Evolutionary conservation across 1,284 basidiomycete genomes (phyloP).

Genomic region (Cutaneotrichosporon arboriforme): DNA sequence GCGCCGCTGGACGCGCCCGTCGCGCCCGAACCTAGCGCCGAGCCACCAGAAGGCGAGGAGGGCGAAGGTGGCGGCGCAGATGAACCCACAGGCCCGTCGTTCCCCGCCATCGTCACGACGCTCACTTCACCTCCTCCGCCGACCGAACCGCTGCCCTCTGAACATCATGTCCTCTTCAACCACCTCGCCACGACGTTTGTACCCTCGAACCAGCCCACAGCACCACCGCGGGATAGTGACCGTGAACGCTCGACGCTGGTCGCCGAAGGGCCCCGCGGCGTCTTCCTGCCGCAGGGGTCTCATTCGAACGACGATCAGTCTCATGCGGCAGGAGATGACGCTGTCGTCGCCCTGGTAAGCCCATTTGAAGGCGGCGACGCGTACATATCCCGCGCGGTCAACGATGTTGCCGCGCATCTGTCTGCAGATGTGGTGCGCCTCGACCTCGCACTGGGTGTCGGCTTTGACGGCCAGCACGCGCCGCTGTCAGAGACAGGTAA

Average conservation of each 20-base stretch:
- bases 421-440: slow-evolving; percentile 72
- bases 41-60: neutral
- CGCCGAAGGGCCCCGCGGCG: neutral
- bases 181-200: slow-evolving; percentile 19
- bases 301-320: neutral
- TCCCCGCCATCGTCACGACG: slow-evolving; percentile 17
- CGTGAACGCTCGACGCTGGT: neutral
- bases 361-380: slow-evolving; percentile 79
- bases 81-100: neutral
- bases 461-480: slow-evolving; percentile 57
- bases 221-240: neutral
- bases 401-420: slow-evolving; percentile 64
- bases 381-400: slow-evolving; percentile 69
- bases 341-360: slow-evolving; percentile 71
- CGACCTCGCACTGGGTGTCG: slow-evolving; percentile 58
- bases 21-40: neutral
- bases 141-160: slow-evolving; percentile 4
- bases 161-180: slow-evolving; percentile 18
- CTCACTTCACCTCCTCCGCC: slow-evolving; percentile 9
- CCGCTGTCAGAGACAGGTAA: slow-evolving; percentile 62
- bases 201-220: slow-evolving; percentile 14
- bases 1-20: neutral
- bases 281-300: neutral
- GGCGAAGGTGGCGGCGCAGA: neutral
- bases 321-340: slow-evolving; percentile 30